Percentiles rank a stretch among this genome's conserved stretches.
phyloP scores from a whole-genome alignment of 208 protist genomes.

The Acanthamoeba royreba region DNA sequence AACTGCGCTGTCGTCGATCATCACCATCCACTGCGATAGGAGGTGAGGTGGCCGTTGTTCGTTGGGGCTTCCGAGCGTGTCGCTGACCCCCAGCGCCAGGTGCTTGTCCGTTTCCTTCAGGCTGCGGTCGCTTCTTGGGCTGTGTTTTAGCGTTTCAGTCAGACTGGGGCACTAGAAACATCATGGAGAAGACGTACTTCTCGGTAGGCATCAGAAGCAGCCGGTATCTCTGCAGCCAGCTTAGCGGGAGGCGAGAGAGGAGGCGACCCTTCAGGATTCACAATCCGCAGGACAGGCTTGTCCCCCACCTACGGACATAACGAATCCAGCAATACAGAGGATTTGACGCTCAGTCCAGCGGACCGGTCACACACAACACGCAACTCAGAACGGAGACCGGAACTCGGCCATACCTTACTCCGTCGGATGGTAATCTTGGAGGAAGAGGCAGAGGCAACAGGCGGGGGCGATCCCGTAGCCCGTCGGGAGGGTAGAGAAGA shows the following conservation, averaged over 20 bases:
- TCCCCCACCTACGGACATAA: neutral
- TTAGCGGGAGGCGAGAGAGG: neutral
- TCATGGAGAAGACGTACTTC: neutral
- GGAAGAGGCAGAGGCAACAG: neutral
- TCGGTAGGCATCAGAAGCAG: neutral
- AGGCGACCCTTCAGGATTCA: neutral
- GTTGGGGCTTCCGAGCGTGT: neutral
- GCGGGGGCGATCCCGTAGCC: neutral
- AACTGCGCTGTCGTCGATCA: neutral
- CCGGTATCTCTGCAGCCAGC: neutral
- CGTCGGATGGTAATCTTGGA: neutral
- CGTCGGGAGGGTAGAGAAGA: neutral
- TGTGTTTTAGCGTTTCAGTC: neutral
- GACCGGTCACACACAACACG: neutral
- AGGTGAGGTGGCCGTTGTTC: neutral
- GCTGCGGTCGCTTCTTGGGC: neutral
- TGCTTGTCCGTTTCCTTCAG: neutral
- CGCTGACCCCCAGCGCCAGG: neutral
- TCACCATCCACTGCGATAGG: neutral
- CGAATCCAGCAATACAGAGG: neutral
- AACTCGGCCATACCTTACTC: neutral
- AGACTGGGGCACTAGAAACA: neutral
- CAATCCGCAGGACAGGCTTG: neutral
- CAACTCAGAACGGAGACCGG: neutral
- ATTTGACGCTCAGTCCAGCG: neutral